Conservation (phyloP, 768 basidiomycete genomes). For the Kwoniella newhampshirensis region DNA sequence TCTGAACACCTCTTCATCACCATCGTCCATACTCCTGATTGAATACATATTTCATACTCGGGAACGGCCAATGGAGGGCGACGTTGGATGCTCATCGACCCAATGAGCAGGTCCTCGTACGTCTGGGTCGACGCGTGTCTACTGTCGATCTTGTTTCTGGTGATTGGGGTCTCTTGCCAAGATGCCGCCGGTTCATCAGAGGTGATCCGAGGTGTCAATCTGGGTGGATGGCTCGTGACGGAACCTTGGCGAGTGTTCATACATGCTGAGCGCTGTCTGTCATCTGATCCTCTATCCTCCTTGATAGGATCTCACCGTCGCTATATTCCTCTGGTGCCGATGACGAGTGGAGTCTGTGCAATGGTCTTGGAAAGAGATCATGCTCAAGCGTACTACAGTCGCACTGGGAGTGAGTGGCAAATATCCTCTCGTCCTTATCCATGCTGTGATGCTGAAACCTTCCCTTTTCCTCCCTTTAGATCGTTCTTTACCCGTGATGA, state of each 20-base stretch:
- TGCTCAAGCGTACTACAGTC: constrained; percentile 28
- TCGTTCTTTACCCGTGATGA: constrained; percentile 39
- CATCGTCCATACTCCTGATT: too few species aligned
- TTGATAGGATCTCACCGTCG: constrained; percentile 45
- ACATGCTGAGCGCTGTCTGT: not conserved
- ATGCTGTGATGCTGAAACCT: constrained; percentile 3
- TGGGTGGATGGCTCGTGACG: constrained; percentile 48
- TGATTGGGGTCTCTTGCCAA: too few species aligned
- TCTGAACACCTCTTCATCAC: too few species aligned
- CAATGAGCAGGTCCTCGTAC: too few species aligned
- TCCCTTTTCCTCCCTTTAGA: constrained; percentile 15
- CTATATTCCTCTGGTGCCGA: constrained; percentile 33
- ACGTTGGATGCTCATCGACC: too few species aligned
- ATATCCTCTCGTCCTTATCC: constrained; percentile 4
- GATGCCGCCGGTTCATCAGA: not conserved
- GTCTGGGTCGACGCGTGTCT: too few species aligned
- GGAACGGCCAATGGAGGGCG: too few species aligned
- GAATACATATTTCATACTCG: too few species aligned
- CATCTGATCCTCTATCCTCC: not conserved
- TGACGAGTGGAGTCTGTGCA: constrained; percentile 45
- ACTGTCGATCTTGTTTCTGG: too few species aligned
- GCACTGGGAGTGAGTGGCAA: constrained; percentile 32
- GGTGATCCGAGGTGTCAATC: constrained; percentile 48
- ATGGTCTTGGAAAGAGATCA: constrained; percentile 28
- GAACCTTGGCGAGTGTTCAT: constrained; percentile 29